These are phyloP conservation scores for Hordeum pubiflorum DNA, from an alignment of 202 grass and related monocot genomes.

Conservation along the genomic window DNA sequence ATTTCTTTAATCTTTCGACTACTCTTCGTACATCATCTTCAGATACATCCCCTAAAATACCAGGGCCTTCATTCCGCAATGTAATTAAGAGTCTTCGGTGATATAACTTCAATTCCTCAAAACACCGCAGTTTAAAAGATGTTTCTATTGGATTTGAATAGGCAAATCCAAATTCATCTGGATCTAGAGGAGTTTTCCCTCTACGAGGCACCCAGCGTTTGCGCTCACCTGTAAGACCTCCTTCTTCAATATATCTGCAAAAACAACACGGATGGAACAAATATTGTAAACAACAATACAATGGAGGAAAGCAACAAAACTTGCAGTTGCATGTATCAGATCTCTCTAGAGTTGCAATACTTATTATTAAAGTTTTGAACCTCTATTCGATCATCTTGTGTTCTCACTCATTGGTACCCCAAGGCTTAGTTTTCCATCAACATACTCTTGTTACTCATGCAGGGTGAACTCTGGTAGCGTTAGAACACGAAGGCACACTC, in stretches of 20 bases:
- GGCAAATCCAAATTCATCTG: conserved; percentile 90
- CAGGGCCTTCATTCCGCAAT: conserved; percentile 82
- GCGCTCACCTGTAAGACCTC: conserved; percentile 93
- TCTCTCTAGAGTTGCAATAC: background rate
- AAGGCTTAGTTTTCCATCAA: background rate
- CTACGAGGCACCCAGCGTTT: conserved; percentile 92
- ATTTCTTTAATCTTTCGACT: conserved; percentile 63
- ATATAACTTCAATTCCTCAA: conserved; percentile 81
- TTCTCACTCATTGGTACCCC: background rate
- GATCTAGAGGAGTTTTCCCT: conserved; percentile 86
- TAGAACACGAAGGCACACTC: background rate
- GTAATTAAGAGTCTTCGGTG: conserved; percentile 66
- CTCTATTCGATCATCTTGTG: background rate
- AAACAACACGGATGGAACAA: background rate
- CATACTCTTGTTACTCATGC: background rate
- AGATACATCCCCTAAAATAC: conserved; percentile 76
- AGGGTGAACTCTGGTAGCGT: background rate
- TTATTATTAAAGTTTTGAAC: conserved; percentile 5
- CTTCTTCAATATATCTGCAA: conserved; percentile 85
- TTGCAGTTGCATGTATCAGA: conserved; percentile 1
- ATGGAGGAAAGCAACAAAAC: conserved; percentile 23
- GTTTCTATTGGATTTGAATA: conserved; percentile 83
- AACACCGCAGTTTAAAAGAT: conserved; percentile 76
- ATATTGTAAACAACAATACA: background rate
- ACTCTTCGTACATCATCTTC: conserved; percentile 71